Evolutionary conservation across 192 early-diverging fungal genomes (phyloP).

Genomic region (Glomus cerebriforme): DNA sequence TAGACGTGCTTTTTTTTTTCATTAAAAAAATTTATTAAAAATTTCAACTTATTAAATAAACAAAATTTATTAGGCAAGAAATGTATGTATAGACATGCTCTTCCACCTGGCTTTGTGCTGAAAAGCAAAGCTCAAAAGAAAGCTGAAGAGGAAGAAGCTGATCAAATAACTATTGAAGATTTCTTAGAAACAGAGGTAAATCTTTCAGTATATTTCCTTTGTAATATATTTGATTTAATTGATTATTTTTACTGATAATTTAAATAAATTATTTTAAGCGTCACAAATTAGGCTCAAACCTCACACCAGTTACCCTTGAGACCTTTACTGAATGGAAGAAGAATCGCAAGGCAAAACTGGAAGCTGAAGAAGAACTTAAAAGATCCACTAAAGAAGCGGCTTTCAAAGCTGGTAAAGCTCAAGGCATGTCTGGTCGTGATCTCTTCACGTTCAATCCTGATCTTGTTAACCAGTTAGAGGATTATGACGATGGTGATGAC

Average conservation of each 20-base stretch:
- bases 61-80: conserved; percentile 47
- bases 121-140: conserved; percentile 89
- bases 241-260: conserved; percentile 3
- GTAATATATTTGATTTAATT: conserved; percentile 3
- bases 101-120: conserved; percentile 94
- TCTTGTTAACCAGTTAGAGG: conserved; percentile 70
- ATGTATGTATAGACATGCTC: conserved; percentile 96
- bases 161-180: conserved; percentile 92
- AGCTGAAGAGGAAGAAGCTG: conserved; percentile 68
- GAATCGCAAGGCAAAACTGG: conserved; percentile 72
- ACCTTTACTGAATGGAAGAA: conserved; percentile 93
- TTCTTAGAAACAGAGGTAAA: conserved; percentile 93
- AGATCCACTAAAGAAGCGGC: conserved; percentile 82
- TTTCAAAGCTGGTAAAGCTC: conserved; percentile 83
- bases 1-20: background rate
- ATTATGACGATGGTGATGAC: conserved; percentile 74
- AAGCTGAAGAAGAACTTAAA: conserved; percentile 64
- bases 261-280: conserved; percentile 55
- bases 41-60: background rate
- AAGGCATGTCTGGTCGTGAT: conserved; percentile 95
- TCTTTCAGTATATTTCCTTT: conserved; percentile 12
- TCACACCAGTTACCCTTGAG: conserved; percentile 94
- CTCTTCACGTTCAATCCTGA: conserved; percentile 98
- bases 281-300: conserved; percentile 88
- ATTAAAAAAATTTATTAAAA: background rate